Base-by-base conservation (phyloP, 2,329 filamentous ascomycete genomes). In the Cadophora malorum region DNA sequence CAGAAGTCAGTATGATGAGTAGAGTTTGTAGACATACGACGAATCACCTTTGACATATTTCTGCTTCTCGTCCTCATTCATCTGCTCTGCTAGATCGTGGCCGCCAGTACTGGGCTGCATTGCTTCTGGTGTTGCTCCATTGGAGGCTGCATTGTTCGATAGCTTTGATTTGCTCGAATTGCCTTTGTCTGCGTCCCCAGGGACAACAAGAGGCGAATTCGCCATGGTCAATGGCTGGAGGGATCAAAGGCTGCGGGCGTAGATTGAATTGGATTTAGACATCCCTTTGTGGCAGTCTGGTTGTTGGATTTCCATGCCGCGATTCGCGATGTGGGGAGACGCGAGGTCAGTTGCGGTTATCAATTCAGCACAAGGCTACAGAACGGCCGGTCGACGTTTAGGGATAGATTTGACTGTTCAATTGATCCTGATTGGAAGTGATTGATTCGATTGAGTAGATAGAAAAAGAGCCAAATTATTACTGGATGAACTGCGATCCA, bases 41-140 rank as follows among this genome's bases (percentile, higher is more conserved):
- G 14, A 58, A 35, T 16, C 49, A 90, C 91, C 93, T 83, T 96
- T 97, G 72, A 96, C 87, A 79, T 97, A 99, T 83, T 96, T 97
- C 73, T 87, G 86, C 79, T 94, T 93, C 76, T 93, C 91, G 62
- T 91, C 88, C 67, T 92, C 89, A 77, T 95, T 95, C 79, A 94
- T 85, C 78, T 93, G 90, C 80, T 95, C 92, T n/a, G 91, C 85
- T n/a, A 89, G 79, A 75, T 90, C 88, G 67, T 88, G 80, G 23
- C 59, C 69, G 10, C 65, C 66, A 69, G 69, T 69, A 65, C 67
- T 72, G 23, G 65, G n/a, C n/a, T 38, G 50, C 14, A 49, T 47
- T 59, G 58, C 41, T 21, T 73, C 69, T 9, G 69, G 70, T 41
- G 71, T 72, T 12, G 68, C 68, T 12, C 65, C 70, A 59, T 70